Percentiles rank a stretch among this genome's conserved stretches.
Evolutionary conservation across 2,329 filamentous ascomycete species (phyloP).

Genomic region (Alternaria ethzedia): DNA sequence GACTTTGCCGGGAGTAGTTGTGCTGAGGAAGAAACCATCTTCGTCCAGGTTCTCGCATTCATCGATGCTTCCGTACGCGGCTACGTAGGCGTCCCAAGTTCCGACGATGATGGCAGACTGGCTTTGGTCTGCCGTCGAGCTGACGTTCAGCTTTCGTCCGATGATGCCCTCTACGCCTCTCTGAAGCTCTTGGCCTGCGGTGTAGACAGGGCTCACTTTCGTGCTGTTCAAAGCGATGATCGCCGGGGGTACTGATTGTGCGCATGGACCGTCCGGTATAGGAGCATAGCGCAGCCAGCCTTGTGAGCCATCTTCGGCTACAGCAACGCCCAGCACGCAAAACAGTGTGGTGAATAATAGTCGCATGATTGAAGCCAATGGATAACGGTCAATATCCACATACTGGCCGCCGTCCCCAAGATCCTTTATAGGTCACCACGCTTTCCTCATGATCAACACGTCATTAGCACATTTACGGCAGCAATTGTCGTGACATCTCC

Average conservation of each 20-base stretch:
- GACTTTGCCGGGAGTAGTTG: conserved; percentile 52
- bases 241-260: conserved; percentile 54
- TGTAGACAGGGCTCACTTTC: conserved; percentile 62
- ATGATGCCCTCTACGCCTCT: conserved; percentile 65
- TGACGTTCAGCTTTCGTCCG: conserved; percentile 53
- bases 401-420: not conserved
- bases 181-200: conserved; percentile 65
- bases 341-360: conserved; percentile 4
- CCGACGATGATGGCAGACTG: conserved; percentile 56
- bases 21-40: conserved; percentile 68
- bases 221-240: conserved; percentile 64
- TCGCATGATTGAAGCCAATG: conserved; percentile 6
- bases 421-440: conserved; percentile 8
- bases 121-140: conserved; percentile 23
- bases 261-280: conserved; percentile 50
- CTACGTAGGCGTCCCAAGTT: conserved; percentile 54
- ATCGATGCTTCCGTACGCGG: conserved; percentile 42
- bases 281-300: conserved; percentile 71
- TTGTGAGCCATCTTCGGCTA: conserved; percentile 65
- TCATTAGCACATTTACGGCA: conserved; percentile 1
- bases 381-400: not conserved
- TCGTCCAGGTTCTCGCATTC: conserved; percentile 54
- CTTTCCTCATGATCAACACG: not conserved
- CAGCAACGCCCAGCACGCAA: not conserved
- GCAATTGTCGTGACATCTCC: not conserved